phyloP scores from a whole-genome alignment of 768 basidiomycete species.

The Tulasnella sp. region DNA sequence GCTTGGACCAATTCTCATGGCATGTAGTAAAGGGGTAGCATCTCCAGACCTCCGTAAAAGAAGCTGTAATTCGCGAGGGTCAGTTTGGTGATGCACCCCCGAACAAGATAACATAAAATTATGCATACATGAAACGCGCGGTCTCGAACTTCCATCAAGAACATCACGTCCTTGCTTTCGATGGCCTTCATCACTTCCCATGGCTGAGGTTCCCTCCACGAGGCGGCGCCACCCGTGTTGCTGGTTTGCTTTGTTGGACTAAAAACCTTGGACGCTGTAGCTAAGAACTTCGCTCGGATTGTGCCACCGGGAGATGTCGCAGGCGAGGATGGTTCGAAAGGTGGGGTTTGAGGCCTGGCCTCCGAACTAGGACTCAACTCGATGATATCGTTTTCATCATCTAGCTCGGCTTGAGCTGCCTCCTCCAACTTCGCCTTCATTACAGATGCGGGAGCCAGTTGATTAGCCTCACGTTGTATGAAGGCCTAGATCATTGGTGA shows the following conservation, averaged over 20 bases:
- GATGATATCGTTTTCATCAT: background rate
- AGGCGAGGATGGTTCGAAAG: background rate
- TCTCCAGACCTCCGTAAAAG: slow-evolving; percentile 77
- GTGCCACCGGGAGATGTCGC: slow-evolving; percentile 1
- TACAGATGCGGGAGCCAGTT: slow-evolving; percentile 46
- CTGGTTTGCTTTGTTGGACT: background rate
- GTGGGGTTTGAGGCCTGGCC: slow-evolving; percentile 16
- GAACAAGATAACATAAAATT: background rate
- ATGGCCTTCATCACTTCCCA: slow-evolving; percentile 73
- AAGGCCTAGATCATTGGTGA: slow-evolving; percentile 28
- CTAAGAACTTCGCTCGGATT: background rate
- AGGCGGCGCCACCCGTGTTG: background rate
- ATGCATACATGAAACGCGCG: slow-evolving; percentile 60
- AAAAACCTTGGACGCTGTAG: background rate
- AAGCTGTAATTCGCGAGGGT: slow-evolving; percentile 33
- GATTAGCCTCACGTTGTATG: slow-evolving; percentile 58
- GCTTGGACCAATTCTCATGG: slow-evolving; percentile 40
- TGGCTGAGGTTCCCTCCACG: slow-evolving; percentile 32
- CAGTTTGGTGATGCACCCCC: background rate
- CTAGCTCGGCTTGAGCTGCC: background rate
- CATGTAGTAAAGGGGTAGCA: slow-evolving; percentile 81
- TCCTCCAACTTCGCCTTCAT: background rate
- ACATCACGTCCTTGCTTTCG: slow-evolving; percentile 71
- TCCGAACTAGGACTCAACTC: slow-evolving; percentile 13
- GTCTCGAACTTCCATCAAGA: slow-evolving; percentile 58